phyloP scores from a whole-genome alignment of 495 filamentous ascomycete genomes.

The Penicillium paradoxum region DNA sequence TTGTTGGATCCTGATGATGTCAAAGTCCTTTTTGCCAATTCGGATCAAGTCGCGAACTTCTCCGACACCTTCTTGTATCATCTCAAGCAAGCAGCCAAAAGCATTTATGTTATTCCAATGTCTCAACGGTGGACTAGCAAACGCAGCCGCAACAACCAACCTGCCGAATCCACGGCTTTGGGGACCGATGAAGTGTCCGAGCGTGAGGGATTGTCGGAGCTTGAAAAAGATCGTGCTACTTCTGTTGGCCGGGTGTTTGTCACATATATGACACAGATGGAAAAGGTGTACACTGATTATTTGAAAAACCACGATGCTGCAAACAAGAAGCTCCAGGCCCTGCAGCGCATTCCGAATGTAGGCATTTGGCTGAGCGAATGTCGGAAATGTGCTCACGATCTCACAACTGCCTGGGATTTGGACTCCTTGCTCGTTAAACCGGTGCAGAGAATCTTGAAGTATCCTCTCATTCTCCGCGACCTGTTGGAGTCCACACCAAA shows the following conservation, averaged over 20 bases:
- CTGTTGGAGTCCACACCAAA: conserved; percentile 72
- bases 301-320: conserved; percentile 82
- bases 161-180: conserved; percentile 12
- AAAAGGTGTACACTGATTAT: conserved; percentile 79
- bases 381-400: conserved; percentile 75
- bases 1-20: conserved; percentile 75
- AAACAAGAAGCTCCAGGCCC: conserved; percentile 65
- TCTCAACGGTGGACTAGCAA: conserved; percentile 53
- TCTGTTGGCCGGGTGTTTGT: conserved; percentile 75
- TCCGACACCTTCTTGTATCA: conserved; percentile 70
- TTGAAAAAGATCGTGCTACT: conserved; percentile 72
- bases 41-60: conserved; percentile 78
- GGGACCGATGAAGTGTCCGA: conserved; percentile 19
- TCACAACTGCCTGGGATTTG: conserved; percentile 89
- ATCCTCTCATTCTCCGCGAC: conserved; percentile 75
- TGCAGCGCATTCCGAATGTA: conserved; percentile 70
- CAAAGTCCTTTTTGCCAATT: conserved; percentile 85
- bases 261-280: conserved; percentile 68
- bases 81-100: conserved; percentile 69
- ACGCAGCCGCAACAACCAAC: conserved; percentile 40
- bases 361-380: conserved; percentile 91
- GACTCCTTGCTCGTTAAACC: conserved; percentile 94
- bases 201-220: conserved; percentile 43
- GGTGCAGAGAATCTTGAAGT: conserved; percentile 86
- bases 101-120: conserved; percentile 63